phyloP scores from a whole-genome alignment of 768 basidiomycete species.

The Agrocybe pediades region DNA sequence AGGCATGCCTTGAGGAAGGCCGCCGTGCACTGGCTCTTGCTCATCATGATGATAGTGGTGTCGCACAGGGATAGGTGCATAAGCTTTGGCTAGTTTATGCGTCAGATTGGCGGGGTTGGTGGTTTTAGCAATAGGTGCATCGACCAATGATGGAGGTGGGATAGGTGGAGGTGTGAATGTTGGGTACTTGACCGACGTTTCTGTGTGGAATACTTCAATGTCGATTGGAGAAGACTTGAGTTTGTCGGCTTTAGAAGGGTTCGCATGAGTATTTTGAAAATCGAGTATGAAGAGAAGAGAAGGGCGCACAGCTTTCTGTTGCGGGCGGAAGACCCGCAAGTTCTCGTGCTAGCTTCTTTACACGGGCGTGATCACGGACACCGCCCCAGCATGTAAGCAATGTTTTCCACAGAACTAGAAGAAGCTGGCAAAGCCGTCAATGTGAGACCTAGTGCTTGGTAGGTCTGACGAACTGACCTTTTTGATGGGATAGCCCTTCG shows the following conservation, averaged over 20 bases:
- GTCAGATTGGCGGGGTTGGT: constrained; percentile 42
- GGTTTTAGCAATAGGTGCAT: constrained; percentile 34
- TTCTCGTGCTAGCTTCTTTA: constrained; percentile 85
- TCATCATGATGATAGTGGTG: constrained; percentile 94
- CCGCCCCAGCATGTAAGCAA: constrained; percentile 92
- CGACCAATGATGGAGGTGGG: constrained; percentile 34
- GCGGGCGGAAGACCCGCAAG: constrained; percentile 73
- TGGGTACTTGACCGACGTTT: constrained; percentile 94
- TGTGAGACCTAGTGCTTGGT: neutral
- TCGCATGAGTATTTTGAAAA: neutral
- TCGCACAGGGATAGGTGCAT: constrained; percentile 90
- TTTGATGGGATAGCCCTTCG: constrained; percentile 96
- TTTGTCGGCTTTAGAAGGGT: constrained; percentile 44
- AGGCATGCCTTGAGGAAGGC: constrained; percentile 36
- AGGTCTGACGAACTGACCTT: constrained; percentile 55
- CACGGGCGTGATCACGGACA: constrained; percentile 79
- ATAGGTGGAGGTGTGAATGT: constrained; percentile 75
- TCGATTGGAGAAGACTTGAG: constrained; percentile 93
- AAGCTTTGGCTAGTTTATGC: constrained; percentile 82
- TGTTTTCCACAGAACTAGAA: constrained; percentile 94
- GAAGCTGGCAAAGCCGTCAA: constrained; percentile 53
- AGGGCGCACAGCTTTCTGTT: constrained; percentile 39
- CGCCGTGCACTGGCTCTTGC: constrained; percentile 47
- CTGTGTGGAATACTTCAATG: constrained; percentile 85
- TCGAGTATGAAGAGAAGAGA: neutral